These are phyloP conservation scores for Dioszegia crocea DNA, from an alignment of 768 basidiomycete genomes.

Conservation along the genomic window DNA sequence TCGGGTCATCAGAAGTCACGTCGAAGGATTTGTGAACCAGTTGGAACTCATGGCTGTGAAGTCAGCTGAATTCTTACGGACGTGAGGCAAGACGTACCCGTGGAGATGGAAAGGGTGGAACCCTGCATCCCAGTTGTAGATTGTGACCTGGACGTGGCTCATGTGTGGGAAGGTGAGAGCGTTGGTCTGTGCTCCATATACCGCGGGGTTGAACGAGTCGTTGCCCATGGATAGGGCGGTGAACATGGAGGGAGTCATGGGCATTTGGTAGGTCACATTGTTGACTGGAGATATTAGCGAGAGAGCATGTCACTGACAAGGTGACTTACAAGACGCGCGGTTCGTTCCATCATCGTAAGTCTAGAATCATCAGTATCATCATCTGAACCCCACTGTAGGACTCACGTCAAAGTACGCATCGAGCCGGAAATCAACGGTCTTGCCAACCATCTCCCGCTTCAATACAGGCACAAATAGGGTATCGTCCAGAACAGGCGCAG, in stretches of 20 bases:
- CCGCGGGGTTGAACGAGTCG: slow-evolving; percentile 55
- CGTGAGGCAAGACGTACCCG: slow-evolving; percentile 52
- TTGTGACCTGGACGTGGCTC: slow-evolving; percentile 71
- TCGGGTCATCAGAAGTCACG: slow-evolving; percentile 64
- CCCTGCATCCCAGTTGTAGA: slow-evolving; percentile 51
- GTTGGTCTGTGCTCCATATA: slow-evolving; percentile 75
- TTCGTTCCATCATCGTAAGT: slow-evolving; percentile 57
- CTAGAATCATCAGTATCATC: slow-evolving; percentile 11
- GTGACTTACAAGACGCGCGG: slow-evolving; percentile 46
- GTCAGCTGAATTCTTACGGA: neutral
- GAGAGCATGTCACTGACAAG: neutral
- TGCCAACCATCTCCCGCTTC: slow-evolving; percentile 53
- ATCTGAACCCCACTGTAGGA: neutral
- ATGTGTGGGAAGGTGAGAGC: slow-evolving; percentile 64
- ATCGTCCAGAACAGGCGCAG: slow-evolving; percentile 32
- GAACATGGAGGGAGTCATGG: slow-evolving; percentile 68
- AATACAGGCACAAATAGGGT: slow-evolving; percentile 63
- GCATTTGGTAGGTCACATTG: slow-evolving; percentile 50
- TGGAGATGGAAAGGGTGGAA: slow-evolving; percentile 70
- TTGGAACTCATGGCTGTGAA: slow-evolving; percentile 66
- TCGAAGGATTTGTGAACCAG: slow-evolving; percentile 69
- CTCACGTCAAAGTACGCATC: slow-evolving; percentile 65
- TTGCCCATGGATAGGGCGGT: slow-evolving; percentile 70
- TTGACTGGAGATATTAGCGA: slow-evolving; percentile 18
- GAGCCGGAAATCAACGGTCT: slow-evolving; percentile 62